Evolutionary conservation across 1,284 basidiomycete genomes (phyloP).

Genomic region (Ceratobasidium sp.): DNA sequence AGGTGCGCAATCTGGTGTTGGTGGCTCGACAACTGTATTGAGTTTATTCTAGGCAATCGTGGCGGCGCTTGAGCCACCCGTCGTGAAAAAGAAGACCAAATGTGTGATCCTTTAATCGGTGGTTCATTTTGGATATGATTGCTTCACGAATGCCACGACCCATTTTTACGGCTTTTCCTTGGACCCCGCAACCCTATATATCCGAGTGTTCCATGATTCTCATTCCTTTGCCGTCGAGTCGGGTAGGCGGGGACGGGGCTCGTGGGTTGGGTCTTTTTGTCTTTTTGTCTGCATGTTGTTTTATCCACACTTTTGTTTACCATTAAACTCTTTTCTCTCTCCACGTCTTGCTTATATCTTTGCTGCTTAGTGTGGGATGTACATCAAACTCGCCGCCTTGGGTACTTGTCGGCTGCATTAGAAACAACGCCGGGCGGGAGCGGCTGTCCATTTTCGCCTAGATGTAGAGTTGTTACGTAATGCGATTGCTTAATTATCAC

Average conservation of each 20-base stretch:
- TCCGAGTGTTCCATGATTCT: slow-evolving; percentile 10
- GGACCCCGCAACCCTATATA: slow-evolving; percentile 34
- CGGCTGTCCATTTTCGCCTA: slow-evolving; percentile 44
- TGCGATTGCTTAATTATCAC: slow-evolving; percentile 39
- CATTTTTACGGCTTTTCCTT: slow-evolving; percentile 33
- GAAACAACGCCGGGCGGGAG: slow-evolving; percentile 12
- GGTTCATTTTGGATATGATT: background rate
- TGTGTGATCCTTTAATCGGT: slow-evolving; percentile 83
- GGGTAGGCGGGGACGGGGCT: background rate
- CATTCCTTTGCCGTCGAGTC: slow-evolving; percentile 7
- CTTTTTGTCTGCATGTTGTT: slow-evolving; percentile 38
- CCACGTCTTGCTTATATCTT: slow-evolving; percentile 14
- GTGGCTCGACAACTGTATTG: slow-evolving; percentile 19
- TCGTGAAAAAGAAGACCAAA: slow-evolving; percentile 83
- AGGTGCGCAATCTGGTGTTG: slow-evolving; percentile 67
- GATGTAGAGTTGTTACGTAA: slow-evolving; percentile 45
- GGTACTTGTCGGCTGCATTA: slow-evolving; percentile 1
- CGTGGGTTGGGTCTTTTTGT: slow-evolving; percentile 22
- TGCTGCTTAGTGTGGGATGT: slow-evolving; percentile 40
- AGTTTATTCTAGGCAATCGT: slow-evolving; percentile 83
- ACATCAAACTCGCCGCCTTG: slow-evolving; percentile 35
- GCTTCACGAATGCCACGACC: slow-evolving; percentile 49
- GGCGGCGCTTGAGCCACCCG: slow-evolving; percentile 95
- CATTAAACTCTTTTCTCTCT: slow-evolving; percentile 38
- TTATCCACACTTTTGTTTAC: slow-evolving; percentile 44